Percentiles rank a stretch among this genome's conserved stretches.
Conservation (phyloP, 139 green algal genomes). For the Tetraselmis striata region DNA sequence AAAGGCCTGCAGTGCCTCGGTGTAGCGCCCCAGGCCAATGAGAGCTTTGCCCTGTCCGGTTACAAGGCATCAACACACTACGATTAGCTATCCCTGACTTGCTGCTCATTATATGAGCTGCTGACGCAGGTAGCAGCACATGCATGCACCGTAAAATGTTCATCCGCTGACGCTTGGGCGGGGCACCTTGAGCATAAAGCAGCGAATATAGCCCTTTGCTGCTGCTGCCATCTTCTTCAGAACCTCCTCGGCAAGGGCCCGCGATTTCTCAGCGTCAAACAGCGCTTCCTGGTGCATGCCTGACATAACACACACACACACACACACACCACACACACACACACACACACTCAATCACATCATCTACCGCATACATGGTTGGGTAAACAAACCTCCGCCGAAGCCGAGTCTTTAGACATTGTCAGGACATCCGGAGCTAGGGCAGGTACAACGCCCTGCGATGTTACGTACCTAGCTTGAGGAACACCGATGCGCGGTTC, state of each 20-base stretch:
- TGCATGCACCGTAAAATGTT: background rate
- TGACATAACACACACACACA: too few relatives aligned
- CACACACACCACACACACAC: too few relatives aligned
- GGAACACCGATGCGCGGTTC: conserved; percentile 42
- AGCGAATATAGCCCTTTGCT: background rate
- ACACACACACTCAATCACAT: too few relatives aligned
- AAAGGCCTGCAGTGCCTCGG: conserved; percentile 23
- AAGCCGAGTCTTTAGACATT: too few relatives aligned
- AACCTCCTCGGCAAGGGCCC: conserved; percentile 25
- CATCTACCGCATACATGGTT: too few relatives aligned
- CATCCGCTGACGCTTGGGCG: background rate
- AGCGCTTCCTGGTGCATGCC: conserved; percentile 32
- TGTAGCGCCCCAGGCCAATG: conserved; percentile 34
- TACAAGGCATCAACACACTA: too few relatives aligned
- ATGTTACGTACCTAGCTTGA: conserved; percentile 41
- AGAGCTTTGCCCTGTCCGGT: conserved; percentile 43
- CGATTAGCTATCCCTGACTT: too few relatives aligned
- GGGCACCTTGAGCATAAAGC: background rate
- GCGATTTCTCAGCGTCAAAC: conserved; percentile 11
- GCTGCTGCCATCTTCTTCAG: conserved; percentile 8
- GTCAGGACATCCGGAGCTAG: too few relatives aligned
- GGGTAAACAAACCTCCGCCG: too few relatives aligned
- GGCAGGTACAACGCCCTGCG: too few relatives aligned
- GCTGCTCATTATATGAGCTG: too few relatives aligned
- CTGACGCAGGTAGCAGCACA: background rate